Base-by-base conservation (phyloP, 495 filamentous ascomycete genomes). In the Paragyromitra xinjiangensis region DNA sequence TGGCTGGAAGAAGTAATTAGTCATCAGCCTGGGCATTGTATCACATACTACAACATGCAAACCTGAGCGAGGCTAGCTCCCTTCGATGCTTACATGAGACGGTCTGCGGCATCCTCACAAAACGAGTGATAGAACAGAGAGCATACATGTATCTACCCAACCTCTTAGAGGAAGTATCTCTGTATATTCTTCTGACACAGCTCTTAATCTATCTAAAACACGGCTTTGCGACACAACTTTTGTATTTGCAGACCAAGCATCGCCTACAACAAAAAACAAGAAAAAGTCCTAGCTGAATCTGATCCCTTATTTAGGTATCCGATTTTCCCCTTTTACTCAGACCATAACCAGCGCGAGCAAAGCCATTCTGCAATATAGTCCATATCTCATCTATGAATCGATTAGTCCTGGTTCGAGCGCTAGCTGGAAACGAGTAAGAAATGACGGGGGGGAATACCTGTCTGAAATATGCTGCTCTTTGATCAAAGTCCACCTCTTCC, bases 401-500 rank as follows among this genome's bases (percentile, higher is more conserved):
- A 81, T 87, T 82, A 86, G 86, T 86, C 83, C 85, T 83, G 76
- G 14, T 37, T 48, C 29, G 16, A 71, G 72, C 53, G 53, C 45
- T 6, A 59, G 37, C n/a, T 34, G 22, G 61, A 34, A 37, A 19
- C 64, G 64, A 29, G 24, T 2, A 56, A 26, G 53, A 14, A 5
- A 12, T 26, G 19, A 22, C 4, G 53, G 22, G 51, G 6, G 71
- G 81, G 88, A 91, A 87, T 86, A 97, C 95, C 91, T 99, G 95
- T 92, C 95, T 90, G 85, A 98, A 98, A 87, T 99, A 99, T 69
- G 96, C 95, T 44, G 95, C 95, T 82, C 95, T 87, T 84, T 95
- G 93, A 87, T 99, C 95, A 86, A 94, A 96, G 84, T 99, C 95
- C 29, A 99, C 93, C 86, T 99, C 95, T 86, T 97, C 94, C 11